Evolutionary conservation across 148 eudicot species (phyloP), one percentile per base, ranked within the genome.

Genomic region (Chenopodium berlandieri): DNA sequence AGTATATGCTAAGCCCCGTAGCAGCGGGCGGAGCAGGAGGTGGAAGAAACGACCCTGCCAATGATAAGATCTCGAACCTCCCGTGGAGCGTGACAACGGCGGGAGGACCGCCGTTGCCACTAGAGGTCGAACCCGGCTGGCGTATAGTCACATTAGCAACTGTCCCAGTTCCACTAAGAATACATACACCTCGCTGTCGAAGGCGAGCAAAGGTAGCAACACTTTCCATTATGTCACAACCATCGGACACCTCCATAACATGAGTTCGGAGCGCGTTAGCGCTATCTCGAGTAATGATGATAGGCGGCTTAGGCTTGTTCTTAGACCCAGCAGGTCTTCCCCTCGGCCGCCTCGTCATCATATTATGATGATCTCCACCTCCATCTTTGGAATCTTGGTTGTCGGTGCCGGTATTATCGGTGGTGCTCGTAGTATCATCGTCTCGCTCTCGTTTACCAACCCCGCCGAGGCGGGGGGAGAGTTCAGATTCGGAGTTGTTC

Each of bases 21-120:
- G 97, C 95, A 0, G 94, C 91, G 0, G 98, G 95, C 1, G 98
- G 98, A 3, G 98, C 98, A 0, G 98, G 98, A 0, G 95, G 94
- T 0, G 98, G 98, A 6, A 94, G 83, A 66, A 94, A 90, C 0
- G 98, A 94, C 5, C 98, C 98, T 0, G 98, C 82, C 12, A 94
- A 73, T 0, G 98, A 92, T 17, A 94, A 63, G 89, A 94, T 90
- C 91, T 94, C 98, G 79, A 94, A 94, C 69, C 98, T 66, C 4
- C 98, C 98, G 69, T 92, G 98, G 22, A 94, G 76, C 7, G 94
- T 94, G 20, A 91, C 94, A 7, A 94, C 88, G 1, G 87, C 88
- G 0, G 85, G 81, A 7, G 81, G 78, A 17, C 78, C 81, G 37
- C 56, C 56, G 14, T 69, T 69, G 1, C 90, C 89, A 0, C 56